These are phyloP conservation scores for Anastatica hierochuntica DNA, from an alignment of 345 rosid species.

Conservation along the genomic window DNA sequence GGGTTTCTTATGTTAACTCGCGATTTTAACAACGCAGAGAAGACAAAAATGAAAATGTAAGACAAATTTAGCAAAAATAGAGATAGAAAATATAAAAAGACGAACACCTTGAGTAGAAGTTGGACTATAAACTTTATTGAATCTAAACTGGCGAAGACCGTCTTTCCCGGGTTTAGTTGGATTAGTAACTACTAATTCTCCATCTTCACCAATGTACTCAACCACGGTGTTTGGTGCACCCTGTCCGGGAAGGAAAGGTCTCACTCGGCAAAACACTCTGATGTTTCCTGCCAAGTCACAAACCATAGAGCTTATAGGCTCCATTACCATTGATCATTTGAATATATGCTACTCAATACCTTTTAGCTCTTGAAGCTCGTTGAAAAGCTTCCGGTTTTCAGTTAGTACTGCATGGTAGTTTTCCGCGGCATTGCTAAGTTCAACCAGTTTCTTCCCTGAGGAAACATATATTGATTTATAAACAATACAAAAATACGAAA, in stretches of 20 bases:
- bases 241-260: conserved; percentile 73
- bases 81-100: not conserved
- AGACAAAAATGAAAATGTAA: too few relatives aligned
- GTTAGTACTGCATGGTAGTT: conserved; percentile 62
- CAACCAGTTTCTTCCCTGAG: conserved; percentile 48
- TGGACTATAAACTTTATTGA: conserved; percentile 69
- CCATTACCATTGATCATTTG: not conserved
- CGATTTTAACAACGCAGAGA: too few relatives aligned
- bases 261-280: conserved; percentile 74
- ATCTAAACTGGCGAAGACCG: conserved; percentile 51
- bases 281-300: conserved; percentile 61
- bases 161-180: conserved; percentile 78
- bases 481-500: not conserved
- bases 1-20: too few relatives aligned
- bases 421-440: conserved; percentile 51
- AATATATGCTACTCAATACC: conserved; percentile 29
- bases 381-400: conserved; percentile 73
- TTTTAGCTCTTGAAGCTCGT: conserved; percentile 89
- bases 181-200: conserved; percentile 59
- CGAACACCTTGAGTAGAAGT: conserved; percentile 68
- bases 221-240: conserved; percentile 39
- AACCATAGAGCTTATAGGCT: not conserved
- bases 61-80: too few relatives aligned
- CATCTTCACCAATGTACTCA: conserved; percentile 64
- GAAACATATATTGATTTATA: not conserved